Percentiles rank a stretch among this genome's conserved stretches.
Conservation (phyloP, 192 early-diverging fungal species). For the Entomortierella parvispora region DNA sequence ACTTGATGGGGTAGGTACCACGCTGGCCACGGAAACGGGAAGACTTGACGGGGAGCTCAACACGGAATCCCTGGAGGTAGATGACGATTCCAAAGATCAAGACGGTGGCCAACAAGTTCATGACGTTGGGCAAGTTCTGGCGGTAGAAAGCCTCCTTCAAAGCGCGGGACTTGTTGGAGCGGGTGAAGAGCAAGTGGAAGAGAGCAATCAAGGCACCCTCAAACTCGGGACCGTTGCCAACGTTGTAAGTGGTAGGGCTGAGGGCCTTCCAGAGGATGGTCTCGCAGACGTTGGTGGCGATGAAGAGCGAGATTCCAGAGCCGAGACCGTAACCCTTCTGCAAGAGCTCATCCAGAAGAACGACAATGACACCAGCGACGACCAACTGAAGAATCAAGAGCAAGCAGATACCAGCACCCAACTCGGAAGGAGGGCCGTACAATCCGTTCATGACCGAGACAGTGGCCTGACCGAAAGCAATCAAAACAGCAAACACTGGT, state of each 20-base stretch:
- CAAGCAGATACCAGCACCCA: conserved; percentile 94
- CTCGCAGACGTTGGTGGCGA: conserved; percentile 99
- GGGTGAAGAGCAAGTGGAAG: conserved; percentile 91
- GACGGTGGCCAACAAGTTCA: conserved; percentile 89
- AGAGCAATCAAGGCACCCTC: conserved; percentile 95
- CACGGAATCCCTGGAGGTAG: conserved; percentile 98
- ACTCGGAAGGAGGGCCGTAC: conserved; percentile 93
- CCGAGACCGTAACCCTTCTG: conserved; percentile 99
- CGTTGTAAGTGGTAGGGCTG: conserved; percentile 95
- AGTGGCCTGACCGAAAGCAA: conserved; percentile 96
- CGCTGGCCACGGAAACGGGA: conserved; percentile 93
- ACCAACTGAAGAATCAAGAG: conserved; percentile 95
- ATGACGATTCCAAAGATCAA: conserved; percentile 86
- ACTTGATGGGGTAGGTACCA: conserved; percentile 96
- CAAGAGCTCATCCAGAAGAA: conserved; percentile 96
- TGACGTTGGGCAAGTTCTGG: conserved; percentile 80
- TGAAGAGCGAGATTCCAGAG: conserved; percentile 98
- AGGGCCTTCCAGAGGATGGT: conserved; percentile 98
- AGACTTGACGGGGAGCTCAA: conserved; percentile 98
- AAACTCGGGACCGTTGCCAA: conserved; percentile 95
- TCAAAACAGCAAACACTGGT: conserved; percentile 94
- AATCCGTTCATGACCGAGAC: conserved; percentile 97
- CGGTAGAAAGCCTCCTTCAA: conserved; percentile 96
- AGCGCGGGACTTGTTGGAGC: conserved; percentile 94
- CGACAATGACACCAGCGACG: conserved; percentile 93